Evolutionary conservation across 2,329 filamentous ascomycete genomes (phyloP), one percentile per base, ranked within the genome.

Genomic region (Penicillium italicum): DNA sequence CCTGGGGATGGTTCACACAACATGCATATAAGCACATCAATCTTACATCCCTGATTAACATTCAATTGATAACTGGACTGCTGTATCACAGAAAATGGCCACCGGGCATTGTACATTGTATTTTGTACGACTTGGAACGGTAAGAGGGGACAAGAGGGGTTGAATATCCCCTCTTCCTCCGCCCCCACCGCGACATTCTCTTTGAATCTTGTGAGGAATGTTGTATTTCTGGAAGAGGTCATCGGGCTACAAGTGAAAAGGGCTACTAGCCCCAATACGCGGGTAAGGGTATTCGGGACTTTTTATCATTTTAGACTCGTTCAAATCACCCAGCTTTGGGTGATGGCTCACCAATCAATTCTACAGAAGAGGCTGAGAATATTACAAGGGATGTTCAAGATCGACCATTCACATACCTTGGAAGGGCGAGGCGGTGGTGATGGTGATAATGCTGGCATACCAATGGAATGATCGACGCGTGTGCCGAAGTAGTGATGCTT

Each of bases 341-440:
- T n/a, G n/a, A n/a, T 26, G n/a, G 31, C 18, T n/a, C 24, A 28
- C 16, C 22, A 28, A 33, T 49, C 4, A n/a, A 12, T 33, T 45
- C 28, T 26, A 36, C 20, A 42, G 16, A 31, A 9, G 26, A 52
- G 40, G 28, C 22, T 31, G 42, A 33, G 18, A 12, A 6, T n/a
- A 24, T 48, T 48, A 33, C 47, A 55, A 55, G 53, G 41, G 47
- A 51, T 55, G 12, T 30, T 45, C 28, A 42, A 20, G 53, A 55
- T 51, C 47, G 33, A 50, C 53, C 18, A 1, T 26, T 18, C 41
- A n/a, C 49, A 52, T 45, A 16, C 40, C 51, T 54, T 36, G 42
- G 58, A 57, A 63, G 54, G 60, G 61, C 60, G 69, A 57, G 60
- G 59, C 59, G 57, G 40, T 58, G 57, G 67, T 57, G 57, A 40